Base-by-base conservation (phyloP, 257 asterid genomes). In the Asclepias syriaca region DNA sequence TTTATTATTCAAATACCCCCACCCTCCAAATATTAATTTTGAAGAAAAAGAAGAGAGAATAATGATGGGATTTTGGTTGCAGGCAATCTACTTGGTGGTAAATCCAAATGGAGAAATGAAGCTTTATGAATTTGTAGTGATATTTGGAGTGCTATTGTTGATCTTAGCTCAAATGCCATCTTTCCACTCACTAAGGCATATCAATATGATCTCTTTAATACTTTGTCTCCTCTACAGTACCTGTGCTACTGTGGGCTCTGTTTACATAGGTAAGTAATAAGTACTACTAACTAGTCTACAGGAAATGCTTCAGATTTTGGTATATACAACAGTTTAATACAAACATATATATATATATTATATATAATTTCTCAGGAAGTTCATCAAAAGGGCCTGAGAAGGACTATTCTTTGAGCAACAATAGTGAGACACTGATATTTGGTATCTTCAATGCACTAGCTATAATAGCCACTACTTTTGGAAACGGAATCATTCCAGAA, bases 401-500 rank as follows among this genome's bases (percentile, higher is more conserved):
- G 64, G 91, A 94, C 60, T 94, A 88, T 58, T 88, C 96, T 2
- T 75, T 91, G 4, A 71, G 75, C 37, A 45, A 70, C 73, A 67
- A 87, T 32, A 54, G 74, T 0, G 84, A 89, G 74, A 89, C 85
- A 1, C 87, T 82, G 4, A 46, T 84, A 19, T 91, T 91, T 61
- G 88, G 91, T n/a, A 15, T 87, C 40, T 91, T 94, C 27, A 94
- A 88, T 73, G 84, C 98, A 5, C 64, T 94, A 57, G 97, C 97
- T 75, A 89, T 94, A 19, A 84, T 94, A 65, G 97, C 98, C 79
- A 91, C 98, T 61, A 82, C 97, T 60, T 89, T 76, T 78, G 98
- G 98, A 74, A 94, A 94, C 74, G 98, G 97, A 46, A 94, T 94
- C 66, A 89, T 91, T 70, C 97, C 97, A 55, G 97, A 91, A 77